Evolutionary conservation across 352 stramenopile genomes (phyloP), one percentile per base, ranked within the genome.

Genomic region (Globisporangium barbulae): DNA sequence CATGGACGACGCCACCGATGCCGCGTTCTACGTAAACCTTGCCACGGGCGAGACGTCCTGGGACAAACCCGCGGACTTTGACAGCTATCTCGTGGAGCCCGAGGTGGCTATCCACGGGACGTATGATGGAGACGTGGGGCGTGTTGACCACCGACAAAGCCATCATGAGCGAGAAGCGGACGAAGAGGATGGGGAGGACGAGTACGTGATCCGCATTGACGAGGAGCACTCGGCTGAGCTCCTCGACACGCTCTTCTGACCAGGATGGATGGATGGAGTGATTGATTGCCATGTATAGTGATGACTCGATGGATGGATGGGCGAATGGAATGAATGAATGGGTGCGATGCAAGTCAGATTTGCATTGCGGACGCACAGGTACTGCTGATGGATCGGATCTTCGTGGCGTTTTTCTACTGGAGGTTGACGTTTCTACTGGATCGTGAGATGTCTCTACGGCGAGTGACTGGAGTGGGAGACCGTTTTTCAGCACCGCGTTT

Each of bases 11-110:
- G 63, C 57, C 19, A 81, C 68, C 3, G 68, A 71, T 21, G 60
- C 63, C 31, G 68, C 75, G 21, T 89, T 88, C 69, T 89, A 85
- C 49, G 71, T 84, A 55, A 88, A 89, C 41, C 10, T 81, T 3
- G 44, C 59, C 9, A 89, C 80, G 21, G 52, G 78, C 30, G 80
- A 67, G 45, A 85, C 78, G 59, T 72, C 67, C 7, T 89, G 82
- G 82, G 73, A 88, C 50, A 59, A 65, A 25, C 75, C 81, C 10
- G 37, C n/a, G 0, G 66, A 68, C 30, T 73, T 76, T 64, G 47
- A 47, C 15, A 17, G 25, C 25, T 28, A 28, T 28, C 2, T 28
- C 25, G 41, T 28, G 13, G 33, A 19, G 2, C 12, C 39, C 5
- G 7, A 50, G 50, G 28, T 8, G 30, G 15, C n/a, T 21, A 41